Percentiles rank a stretch among this genome's conserved stretches.
These are phyloP conservation scores for Colletotrichum cereale DNA, from an alignment of 2,329 filamentous ascomycete genomes.

Conservation along the genomic window DNA sequence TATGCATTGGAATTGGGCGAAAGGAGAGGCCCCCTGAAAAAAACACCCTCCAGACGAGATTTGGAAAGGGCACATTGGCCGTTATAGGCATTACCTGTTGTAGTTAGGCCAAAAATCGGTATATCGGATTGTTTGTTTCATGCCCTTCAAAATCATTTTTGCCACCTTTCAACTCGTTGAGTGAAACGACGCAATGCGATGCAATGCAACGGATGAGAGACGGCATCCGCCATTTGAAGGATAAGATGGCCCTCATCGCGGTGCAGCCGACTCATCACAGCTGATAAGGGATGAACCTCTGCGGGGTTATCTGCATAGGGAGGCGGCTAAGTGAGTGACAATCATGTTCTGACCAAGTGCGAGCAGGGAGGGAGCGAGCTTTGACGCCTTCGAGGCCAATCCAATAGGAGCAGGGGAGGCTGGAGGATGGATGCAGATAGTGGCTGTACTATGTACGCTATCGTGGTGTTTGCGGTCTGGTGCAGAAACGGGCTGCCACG, in stretches of 20 bases:
- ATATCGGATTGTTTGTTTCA: constrained; percentile 32
- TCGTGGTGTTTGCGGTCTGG: constrained; percentile 14
- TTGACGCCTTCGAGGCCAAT: constrained; percentile 16
- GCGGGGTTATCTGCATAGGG: not conserved
- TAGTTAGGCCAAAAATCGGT: constrained; percentile 35
- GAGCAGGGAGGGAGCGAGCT: not conserved
- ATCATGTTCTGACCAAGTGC: constrained; percentile 13
- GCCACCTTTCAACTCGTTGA: not conserved
- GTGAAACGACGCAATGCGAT: not conserved
- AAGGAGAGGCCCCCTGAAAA: constrained; percentile 12
- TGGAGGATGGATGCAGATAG: constrained; percentile 14
- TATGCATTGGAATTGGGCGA: constrained; percentile 33
- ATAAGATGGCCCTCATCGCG: not conserved
- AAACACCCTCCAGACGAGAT: constrained; percentile 13
- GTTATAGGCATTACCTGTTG: constrained; percentile 28
- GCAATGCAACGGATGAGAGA: not conserved
- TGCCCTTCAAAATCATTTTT: not conserved
- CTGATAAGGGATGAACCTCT: not conserved
- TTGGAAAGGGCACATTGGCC: constrained; percentile 33
- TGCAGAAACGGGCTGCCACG: constrained; percentile 25
- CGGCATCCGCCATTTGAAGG: not conserved
- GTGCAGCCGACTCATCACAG: not conserved
- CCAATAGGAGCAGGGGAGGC: constrained; percentile 23
- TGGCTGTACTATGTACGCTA: not conserved
- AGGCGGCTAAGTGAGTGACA: not conserved